Percentiles rank a stretch among this genome's conserved stretches.
Conservation (phyloP, 1,284 basidiomycete genomes). For the Malassezia globosa region DNA sequence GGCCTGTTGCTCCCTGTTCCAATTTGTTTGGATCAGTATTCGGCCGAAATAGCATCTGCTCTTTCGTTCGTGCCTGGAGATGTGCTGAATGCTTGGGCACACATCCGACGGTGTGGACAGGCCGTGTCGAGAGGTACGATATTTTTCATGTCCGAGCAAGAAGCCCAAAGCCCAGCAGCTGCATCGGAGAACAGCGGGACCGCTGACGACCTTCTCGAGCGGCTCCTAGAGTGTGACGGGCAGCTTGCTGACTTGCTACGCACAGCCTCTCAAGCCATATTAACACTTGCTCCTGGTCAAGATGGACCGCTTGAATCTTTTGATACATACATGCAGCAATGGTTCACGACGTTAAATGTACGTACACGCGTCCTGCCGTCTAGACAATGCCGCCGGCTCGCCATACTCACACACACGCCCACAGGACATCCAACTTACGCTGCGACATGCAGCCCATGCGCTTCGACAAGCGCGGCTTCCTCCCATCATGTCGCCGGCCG, state of each 20-base stretch:
- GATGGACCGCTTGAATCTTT: neutral
- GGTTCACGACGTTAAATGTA: constrained; percentile 12
- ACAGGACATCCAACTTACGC: constrained; percentile 17
- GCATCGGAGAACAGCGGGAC: constrained; percentile 4
- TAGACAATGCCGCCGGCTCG: no score
- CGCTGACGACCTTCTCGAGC: constrained; percentile 12
- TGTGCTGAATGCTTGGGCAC: no score
- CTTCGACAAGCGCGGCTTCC: constrained; percentile 16
- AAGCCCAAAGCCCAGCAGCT: neutral
- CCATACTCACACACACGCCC: no score
- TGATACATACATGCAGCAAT: constrained; percentile 7
- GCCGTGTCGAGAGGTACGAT: no score
- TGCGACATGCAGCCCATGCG: constrained; percentile 15
- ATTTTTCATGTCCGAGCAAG: no score
- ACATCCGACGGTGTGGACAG: no score
- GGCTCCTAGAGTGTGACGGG: constrained; percentile 16
- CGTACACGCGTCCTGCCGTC: no score
- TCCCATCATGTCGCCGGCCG: constrained; percentile 11
- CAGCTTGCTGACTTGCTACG: constrained; percentile 12
- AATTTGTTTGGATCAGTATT: no score
- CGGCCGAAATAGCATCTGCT: no score
- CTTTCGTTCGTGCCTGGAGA: no score
- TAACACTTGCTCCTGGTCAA: neutral
- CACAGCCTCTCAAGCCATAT: neutral
- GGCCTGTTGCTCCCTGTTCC: no score